phyloP scores from a whole-genome alignment of 768 basidiomycete genomes.

The Rhodotorula taiwanensis region DNA sequence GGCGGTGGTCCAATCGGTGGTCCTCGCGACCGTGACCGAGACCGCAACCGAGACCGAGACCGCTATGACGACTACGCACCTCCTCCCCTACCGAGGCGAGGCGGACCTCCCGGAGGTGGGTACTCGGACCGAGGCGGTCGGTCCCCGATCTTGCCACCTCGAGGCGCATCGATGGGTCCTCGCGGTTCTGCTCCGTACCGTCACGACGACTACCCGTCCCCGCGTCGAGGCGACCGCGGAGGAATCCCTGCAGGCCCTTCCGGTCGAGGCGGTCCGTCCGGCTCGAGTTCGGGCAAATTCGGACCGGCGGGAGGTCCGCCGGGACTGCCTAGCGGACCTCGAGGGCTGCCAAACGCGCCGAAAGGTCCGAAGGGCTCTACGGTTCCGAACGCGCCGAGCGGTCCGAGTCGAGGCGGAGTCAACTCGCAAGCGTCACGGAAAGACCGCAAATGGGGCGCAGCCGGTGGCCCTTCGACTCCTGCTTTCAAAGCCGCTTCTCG shows the following conservation, averaged over 20 bases:
- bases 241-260: too few species aligned
- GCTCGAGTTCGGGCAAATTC: too few species aligned
- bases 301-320: too few species aligned
- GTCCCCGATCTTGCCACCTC: background rate
- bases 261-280: too few species aligned
- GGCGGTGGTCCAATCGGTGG: background rate
- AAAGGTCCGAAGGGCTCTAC: background rate
- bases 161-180: background rate
- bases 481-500: constrained; percentile 15
- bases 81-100: background rate
- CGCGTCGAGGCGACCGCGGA: too few species aligned
- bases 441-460: constrained; percentile 26
- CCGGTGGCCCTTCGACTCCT: too few species aligned
- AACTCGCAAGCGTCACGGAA: constrained; percentile 19
- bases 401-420: background rate
- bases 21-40: too few species aligned
- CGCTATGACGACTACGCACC: constrained; percentile 1
- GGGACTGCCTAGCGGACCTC: too few species aligned
- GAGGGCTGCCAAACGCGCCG: background rate
- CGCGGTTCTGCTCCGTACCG: background rate
- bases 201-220: too few species aligned
- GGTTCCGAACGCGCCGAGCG: too few species aligned
- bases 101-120: background rate
- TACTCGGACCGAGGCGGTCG: background rate
- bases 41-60: too few species aligned